phyloP scores from a whole-genome alignment of 139 green algal species.

The Chlamydomonas schloesseri region DNA sequence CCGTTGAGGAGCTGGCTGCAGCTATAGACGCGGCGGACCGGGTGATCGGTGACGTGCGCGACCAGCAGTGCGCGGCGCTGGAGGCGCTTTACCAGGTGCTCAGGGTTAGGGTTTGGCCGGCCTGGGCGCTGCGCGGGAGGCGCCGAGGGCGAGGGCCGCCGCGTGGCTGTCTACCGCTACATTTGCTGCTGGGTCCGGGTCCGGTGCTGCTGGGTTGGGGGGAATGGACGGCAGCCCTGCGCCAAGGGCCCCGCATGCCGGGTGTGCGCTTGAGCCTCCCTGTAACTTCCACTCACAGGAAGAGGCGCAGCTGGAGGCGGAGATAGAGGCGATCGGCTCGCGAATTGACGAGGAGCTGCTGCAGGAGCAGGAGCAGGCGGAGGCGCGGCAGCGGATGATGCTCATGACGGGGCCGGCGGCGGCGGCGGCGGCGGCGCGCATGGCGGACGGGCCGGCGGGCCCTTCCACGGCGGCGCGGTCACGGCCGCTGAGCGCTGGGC shows the following conservation, averaged over 20 bases:
- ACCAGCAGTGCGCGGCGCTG: conserved; percentile 31
- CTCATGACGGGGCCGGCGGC: neutral
- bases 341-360: conserved; percentile 31
- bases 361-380: neutral
- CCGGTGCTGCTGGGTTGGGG: no score
- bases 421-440: neutral
- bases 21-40: conserved; percentile 37
- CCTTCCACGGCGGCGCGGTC: neutral
- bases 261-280: no score
- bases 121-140: no score
- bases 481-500: neutral
- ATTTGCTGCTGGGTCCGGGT: no score
- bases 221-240: no score
- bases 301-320: conserved; percentile 28
- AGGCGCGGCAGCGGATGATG: neutral
- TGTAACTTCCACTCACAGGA: no score
- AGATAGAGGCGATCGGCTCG: conserved; percentile 19
- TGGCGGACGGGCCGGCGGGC: neutral
- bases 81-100: conserved; percentile 28
- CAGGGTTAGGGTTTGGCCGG: no score
- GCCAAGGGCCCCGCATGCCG: no score
- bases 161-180: no score
- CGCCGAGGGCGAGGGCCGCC: no score
- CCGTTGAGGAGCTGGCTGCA: conserved; percentile 14
- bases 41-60: neutral